Base-by-base conservation (phyloP, 2,329 filamentous ascomycete genomes). In the Capronia epimyces region DNA sequence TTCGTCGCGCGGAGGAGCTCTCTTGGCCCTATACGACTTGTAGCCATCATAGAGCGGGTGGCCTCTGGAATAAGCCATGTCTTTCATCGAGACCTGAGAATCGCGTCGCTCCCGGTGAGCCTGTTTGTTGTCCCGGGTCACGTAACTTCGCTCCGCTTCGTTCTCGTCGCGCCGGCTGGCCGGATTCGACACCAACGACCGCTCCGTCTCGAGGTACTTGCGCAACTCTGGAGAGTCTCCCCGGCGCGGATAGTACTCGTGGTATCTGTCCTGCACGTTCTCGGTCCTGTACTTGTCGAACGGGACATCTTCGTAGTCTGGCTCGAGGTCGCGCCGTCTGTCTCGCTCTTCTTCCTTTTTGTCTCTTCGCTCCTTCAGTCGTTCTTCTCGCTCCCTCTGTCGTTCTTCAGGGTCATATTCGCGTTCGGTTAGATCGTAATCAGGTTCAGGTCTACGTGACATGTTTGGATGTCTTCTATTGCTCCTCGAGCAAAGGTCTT, bases 41-140 rank as follows among this genome's bases (percentile, higher is more conserved):
- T 21, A 41, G 13, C 16, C 18, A 13, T 41, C 37, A 46, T 36
- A 9, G 18, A 46, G 24, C 43, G 43, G 18, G 34, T 16, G 43
- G 29, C 9, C 29, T 20, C 34, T 24, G 29, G 22, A 46, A 42
- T 32, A 29, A 50, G 34, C 31, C 42, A n/a, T 45, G 18, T 22
- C 25, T 16, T 22, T 29, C 36, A 15, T 49, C 21, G 36, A 12
- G 13, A 27, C 10, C 5, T 10, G 6, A 27, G 25, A 5, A 10
- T 27, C 25, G 6, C 25, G 25, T 6, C 25, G 25, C 5, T 27
- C 25, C 10, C 25, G 5, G 25, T 27, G 25, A 27, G 49, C 49
- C 18, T 34, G 22, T 16, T 43, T 24, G 27, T 51, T 51, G 8
- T 21, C 36, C 0, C 18, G 21, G 7, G 36, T 46, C 6, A 51